Conservation (phyloP, 345 rosid species). For the Eucalyptus dawsonii region DNA sequence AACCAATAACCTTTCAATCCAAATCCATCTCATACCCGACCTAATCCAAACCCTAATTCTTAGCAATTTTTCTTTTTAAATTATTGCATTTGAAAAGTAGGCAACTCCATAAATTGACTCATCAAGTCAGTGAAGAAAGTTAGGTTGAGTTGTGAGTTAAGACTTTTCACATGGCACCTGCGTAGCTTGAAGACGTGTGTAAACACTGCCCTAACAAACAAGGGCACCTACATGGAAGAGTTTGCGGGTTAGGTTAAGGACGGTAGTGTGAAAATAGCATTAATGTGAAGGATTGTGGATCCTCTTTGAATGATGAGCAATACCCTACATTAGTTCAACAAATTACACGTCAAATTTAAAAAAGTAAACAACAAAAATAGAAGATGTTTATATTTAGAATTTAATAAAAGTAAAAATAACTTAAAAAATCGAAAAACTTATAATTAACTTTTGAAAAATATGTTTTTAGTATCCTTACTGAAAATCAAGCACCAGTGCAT, state of each 20-base stretch:
- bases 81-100: too few species aligned
- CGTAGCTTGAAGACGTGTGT: background rate
- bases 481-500: background rate
- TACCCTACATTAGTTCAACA: background rate
- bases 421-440: too few species aligned
- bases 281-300: background rate
- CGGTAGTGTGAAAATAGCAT: background rate
- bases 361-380: background rate
- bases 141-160: background rate
- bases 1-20: too few species aligned
- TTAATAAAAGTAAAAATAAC: too few species aligned
- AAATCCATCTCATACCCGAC: background rate
- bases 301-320: background rate
- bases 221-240: background rate
- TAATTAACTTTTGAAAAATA: background rate
- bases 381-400: background rate
- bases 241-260: background rate
- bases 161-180: too few species aligned
- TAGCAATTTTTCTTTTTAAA: background rate
- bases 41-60: fast-evolving
- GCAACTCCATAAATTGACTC: background rate
- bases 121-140: too few species aligned
- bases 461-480: background rate
- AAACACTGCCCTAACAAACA: too few species aligned
- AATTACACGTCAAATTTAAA: background rate